Conservation (phyloP, 495 filamentous ascomycete genomes). For the Astrocystis sublimbata region DNA sequence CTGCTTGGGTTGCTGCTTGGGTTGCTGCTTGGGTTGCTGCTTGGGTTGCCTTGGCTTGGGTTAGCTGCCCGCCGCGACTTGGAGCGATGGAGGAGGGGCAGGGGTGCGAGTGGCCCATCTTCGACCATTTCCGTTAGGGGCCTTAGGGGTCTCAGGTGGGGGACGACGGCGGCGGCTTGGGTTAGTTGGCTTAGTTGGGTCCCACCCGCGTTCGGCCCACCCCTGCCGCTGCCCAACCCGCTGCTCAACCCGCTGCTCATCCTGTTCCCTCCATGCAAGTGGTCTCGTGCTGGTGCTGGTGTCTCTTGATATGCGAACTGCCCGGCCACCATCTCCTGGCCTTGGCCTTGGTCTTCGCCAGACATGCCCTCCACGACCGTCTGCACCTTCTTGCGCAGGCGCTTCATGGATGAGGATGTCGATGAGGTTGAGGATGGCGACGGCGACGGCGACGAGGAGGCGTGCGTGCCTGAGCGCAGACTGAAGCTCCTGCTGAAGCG, state of each 20-base stretch:
- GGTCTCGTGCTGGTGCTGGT: no score
- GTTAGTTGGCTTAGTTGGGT: background rate
- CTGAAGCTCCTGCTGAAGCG: conserved; percentile 42
- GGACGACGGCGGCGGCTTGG: background rate
- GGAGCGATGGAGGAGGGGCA: conserved; percentile 11
- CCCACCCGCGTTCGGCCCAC: background rate
- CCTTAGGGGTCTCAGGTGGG: no score
- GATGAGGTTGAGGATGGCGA: no score
- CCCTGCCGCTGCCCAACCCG: background rate
- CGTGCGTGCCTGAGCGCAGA: conserved; percentile 33
- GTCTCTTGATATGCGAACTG: no score
- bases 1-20: no score
- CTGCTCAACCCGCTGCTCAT: background rate
- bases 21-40: no score
- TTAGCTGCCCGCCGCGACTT: conserved; percentile 6
- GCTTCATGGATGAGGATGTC: conserved; percentile 24
- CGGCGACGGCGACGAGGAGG: conserved; percentile 22
- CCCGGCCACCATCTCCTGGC: no score
- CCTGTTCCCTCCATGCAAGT: background rate
- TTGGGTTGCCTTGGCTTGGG: conserved; percentile 18
- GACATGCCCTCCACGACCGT: conserved; percentile 1
- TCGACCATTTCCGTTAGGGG: no score
- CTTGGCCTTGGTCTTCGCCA: no score
- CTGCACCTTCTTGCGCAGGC: conserved; percentile 37
- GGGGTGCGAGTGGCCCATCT: conserved; percentile 16